Base-by-base conservation (phyloP, 2,329 filamentous ascomycete species). In the Graphilbum ipis-grandicollis region DNA sequence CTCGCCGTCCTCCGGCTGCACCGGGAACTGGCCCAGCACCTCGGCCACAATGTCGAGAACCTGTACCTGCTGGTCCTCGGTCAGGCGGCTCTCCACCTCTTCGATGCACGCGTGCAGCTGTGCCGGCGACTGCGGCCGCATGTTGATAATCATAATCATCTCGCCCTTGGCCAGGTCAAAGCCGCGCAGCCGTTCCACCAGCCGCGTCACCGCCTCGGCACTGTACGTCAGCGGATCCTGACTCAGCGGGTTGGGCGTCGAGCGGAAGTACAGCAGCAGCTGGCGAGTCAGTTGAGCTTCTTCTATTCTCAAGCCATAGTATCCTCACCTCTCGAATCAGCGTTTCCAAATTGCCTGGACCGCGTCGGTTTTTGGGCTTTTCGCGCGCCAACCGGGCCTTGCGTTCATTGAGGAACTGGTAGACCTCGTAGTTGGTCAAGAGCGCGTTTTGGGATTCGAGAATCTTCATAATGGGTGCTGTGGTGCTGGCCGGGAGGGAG, bases 371-470 rank as follows among this genome's bases (percentile, higher is more conserved):
- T 31, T 58, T 55, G n/a, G n/a, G n/a, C 48, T 68, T 63, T 47
- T 72, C 68, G 34, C 59, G 57, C 38, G 59, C 55, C 36, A 63
- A 62, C 48, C 72, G 68, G 33, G 38, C 39, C 31, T 42, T 40
- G 12, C 43, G 44, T 19, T 75, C 65, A 6, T 57, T 56, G 29
- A 84, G 56, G 47, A 81, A 77, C 39, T 66, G 61, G 48, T 75
- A 75, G 44, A 84, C 77, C 60, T 84, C 79, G 44, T 71, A 77
- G 54, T 84, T 84, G 52, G 73, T 71, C 49, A 85, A 61, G 31
- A 76, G 65, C 5, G 75, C 76, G 22, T 71, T 71, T 51, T 83
- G 76, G 3, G 77, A 62, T 49, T 79, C 77, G 47, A 83, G 58
- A 49, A 85, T 70, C 66, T 81, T 77, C 73, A 78, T 75, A 17